These are phyloP conservation scores for Hemileccinum impolitum DNA, from an alignment of 768 basidiomycete genomes.

Conservation along the genomic window DNA sequence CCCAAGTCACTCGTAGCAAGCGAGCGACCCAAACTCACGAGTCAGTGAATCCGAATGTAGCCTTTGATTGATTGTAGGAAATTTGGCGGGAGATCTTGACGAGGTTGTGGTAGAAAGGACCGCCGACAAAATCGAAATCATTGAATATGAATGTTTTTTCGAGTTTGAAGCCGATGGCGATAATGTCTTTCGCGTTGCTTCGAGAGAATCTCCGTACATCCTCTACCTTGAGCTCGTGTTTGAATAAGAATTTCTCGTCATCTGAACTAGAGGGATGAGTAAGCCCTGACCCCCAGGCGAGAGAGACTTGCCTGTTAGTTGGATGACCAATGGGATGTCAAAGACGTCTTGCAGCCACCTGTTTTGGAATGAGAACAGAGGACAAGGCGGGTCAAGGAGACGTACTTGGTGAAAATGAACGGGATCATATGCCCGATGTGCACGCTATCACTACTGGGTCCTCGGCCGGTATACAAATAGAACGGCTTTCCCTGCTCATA, in stretches of 20 bases:
- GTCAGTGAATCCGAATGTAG: constrained; percentile 95
- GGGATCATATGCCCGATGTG: constrained; percentile 98
- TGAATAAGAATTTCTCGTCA: constrained; percentile 99
- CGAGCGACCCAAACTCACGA: constrained; percentile 57
- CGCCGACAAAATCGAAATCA: constrained; percentile 85
- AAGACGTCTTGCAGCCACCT: constrained; percentile 99
- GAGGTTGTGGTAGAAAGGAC: constrained; percentile 91
- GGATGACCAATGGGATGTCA: constrained; percentile 89
- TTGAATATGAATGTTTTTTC: constrained; percentile 98
- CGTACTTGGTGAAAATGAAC: constrained; percentile 94
- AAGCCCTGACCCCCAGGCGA: not conserved
- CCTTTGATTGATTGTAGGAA: constrained; percentile 89
- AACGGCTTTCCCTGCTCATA: constrained; percentile 97
- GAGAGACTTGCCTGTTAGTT: constrained; percentile 73
- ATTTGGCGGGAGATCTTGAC: constrained; percentile 91
- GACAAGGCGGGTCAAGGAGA: constrained; percentile 3
- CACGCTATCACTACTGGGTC: constrained; percentile 95
- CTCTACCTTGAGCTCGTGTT: constrained; percentile 88
- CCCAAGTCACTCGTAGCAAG: not conserved
- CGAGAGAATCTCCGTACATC: constrained; percentile 79
- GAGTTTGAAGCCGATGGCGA: constrained; percentile 89
- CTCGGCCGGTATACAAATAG: constrained; percentile 96
- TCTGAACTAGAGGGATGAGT: constrained; percentile 44
- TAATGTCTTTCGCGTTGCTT: constrained; percentile 92
- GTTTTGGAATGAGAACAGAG: constrained; percentile 1